These are phyloP conservation scores for Hyaloperonospora brassicae DNA, from an alignment of 352 stramenopile genomes.

Conservation along the genomic window DNA sequence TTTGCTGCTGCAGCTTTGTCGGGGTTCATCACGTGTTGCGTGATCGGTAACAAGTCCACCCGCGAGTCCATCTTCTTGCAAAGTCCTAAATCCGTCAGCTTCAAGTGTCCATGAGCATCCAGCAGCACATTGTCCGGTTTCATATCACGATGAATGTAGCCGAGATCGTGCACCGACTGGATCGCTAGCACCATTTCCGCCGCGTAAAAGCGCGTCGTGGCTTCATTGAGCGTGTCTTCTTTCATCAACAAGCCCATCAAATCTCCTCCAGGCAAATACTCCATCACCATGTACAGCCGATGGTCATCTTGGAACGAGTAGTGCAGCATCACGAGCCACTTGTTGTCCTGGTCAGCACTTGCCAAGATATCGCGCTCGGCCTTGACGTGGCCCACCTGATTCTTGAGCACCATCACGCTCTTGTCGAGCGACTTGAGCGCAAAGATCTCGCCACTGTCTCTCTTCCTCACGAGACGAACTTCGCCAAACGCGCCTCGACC, in stretches of 20 bases:
- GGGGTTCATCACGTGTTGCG: slow-evolving; percentile 55
- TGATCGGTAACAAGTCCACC: slow-evolving; percentile 65
- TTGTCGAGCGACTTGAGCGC: slow-evolving; percentile 91
- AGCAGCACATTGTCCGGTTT: slow-evolving; percentile 97
- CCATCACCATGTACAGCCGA: slow-evolving; percentile 94
- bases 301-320: slow-evolving; percentile 95
- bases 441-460: slow-evolving; percentile 82
- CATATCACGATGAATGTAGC: slow-evolving; percentile 98
- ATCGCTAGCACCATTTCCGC: slow-evolving; percentile 98
- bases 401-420: slow-evolving; percentile 87
- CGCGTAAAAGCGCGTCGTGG: slow-evolving; percentile 93
- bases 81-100: slow-evolving; percentile 97
- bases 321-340: slow-evolving; percentile 95
- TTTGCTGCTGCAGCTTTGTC: slow-evolving; percentile 12
- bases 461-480: slow-evolving; percentile 86
- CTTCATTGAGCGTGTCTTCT: slow-evolving; percentile 91
- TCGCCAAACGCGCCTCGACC: slow-evolving; percentile 98
- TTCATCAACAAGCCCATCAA: slow-evolving; percentile 99
- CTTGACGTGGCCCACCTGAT: slow-evolving; percentile 94
- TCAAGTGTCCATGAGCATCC: slow-evolving; percentile 96
- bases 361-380: slow-evolving; percentile 95
- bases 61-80: slow-evolving; percentile 95
- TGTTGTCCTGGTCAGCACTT: slow-evolving; percentile 91
- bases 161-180: slow-evolving; percentile 94
- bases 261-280: slow-evolving; percentile 98